Conservation (phyloP, 768 basidiomycete species). For the Guyanaporus albipodus region DNA sequence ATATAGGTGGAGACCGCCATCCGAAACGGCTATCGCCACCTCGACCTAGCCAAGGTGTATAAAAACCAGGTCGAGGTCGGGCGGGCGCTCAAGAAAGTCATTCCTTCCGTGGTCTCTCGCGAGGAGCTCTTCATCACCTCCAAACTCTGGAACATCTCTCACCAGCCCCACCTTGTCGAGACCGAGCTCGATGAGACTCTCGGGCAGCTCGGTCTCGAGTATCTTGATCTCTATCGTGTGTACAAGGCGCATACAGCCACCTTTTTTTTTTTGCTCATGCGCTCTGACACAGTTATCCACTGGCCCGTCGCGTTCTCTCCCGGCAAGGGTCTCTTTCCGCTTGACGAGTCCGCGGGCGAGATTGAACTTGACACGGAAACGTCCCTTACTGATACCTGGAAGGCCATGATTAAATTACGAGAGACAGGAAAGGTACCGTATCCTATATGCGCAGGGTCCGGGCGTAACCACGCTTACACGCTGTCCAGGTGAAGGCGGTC, state of each 20-base stretch:
- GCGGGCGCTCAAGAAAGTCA: constrained; percentile 68
- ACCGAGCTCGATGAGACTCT: constrained; percentile 76
- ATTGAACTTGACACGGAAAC: constrained; percentile 54
- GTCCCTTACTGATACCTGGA: constrained; percentile 78
- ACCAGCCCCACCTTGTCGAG: constrained; percentile 63
- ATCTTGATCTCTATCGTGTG: constrained; percentile 78
- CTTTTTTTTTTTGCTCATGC: background rate
- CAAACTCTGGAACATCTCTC: constrained; percentile 79
- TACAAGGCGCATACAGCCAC: constrained; percentile 12
- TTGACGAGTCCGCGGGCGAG: constrained; percentile 40
- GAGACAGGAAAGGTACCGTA: constrained; percentile 66
- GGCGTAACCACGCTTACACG: background rate
- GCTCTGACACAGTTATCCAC: constrained; percentile 54
- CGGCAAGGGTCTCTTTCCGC: constrained; percentile 53
- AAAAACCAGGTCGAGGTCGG: constrained; percentile 77
- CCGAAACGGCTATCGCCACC: constrained; percentile 73
- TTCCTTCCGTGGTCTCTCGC: constrained; percentile 72
- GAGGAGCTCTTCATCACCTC: constrained; percentile 79
- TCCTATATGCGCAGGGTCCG: background rate
- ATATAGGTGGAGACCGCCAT: constrained; percentile 73
- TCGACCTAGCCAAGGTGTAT: constrained; percentile 81
- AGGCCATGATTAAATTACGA: constrained; percentile 67
- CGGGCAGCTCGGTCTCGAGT: constrained; percentile 63
- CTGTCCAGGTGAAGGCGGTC: constrained; percentile 53
- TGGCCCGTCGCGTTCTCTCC: constrained; percentile 73